A percentile compares a stretch with the other conserved stretches of the same genome.
These are phyloP conservation scores for Amaranthus cruentus DNA, from an alignment of 148 eudicot genomes.

Conservation along the genomic window DNA sequence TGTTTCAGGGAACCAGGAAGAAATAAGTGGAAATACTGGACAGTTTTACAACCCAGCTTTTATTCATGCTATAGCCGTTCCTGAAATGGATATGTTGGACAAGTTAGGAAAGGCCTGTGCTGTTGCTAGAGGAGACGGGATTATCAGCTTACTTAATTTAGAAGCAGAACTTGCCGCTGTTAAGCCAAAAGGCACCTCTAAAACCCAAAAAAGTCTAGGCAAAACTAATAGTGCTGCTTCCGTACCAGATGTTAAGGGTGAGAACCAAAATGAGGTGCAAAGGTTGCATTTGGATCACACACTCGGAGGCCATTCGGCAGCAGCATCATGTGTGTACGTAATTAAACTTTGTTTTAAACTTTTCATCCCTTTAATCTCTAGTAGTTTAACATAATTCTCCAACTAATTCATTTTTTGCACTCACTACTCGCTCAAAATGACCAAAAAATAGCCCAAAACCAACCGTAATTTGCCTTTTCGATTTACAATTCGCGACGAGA, in stretches of 20 bases:
- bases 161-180: constrained; percentile 58
- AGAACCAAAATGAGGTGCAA: constrained; percentile 37
- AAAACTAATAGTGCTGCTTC: constrained; percentile 31
- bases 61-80: constrained; percentile 84
- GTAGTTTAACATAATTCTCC: no score
- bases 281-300: constrained; percentile 65
- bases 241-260: constrained; percentile 29
- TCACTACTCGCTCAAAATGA: no score
- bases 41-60: constrained; percentile 84
- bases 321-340: constrained; percentile 93
- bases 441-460: no score
- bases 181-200: constrained; percentile 41
- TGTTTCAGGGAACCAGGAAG: constrained; percentile 36
- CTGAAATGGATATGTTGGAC: constrained; percentile 74
- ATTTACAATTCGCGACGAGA: no score
- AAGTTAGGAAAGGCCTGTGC: constrained; percentile 72
- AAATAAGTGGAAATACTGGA: constrained; percentile 33
- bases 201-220: constrained; percentile 31
- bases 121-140: constrained; percentile 94
- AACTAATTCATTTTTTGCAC: no score
- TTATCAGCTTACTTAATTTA: constrained; percentile 64
- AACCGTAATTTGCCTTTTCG: no score
- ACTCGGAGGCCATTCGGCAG: constrained; percentile 80
- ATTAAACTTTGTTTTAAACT: background rate
- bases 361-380: background rate